Percentiles rank a stretch among this genome's conserved stretches.
phyloP scores from a whole-genome alignment of 805 yeast genomes.

The Wickerhamomyces alni region DNA sequence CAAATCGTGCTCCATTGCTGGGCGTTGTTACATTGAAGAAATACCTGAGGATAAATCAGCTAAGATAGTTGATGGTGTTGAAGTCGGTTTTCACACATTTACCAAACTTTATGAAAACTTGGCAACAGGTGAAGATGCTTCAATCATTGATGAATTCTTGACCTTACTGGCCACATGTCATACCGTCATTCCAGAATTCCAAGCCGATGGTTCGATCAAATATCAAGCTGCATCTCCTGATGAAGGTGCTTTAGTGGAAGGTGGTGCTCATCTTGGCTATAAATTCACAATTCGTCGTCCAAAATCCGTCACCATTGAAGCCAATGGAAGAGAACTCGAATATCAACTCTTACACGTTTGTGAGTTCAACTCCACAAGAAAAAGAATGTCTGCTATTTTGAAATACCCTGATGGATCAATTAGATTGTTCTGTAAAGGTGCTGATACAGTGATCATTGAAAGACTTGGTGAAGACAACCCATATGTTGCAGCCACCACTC shows the following conservation, averaged over 20 bases:
- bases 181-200: constrained; percentile 91
- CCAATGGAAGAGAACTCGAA: constrained; percentile 41
- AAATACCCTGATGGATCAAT: constrained; percentile 92
- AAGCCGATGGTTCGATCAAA: constrained; percentile 59
- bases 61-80: constrained; percentile 70
- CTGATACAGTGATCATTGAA: constrained; percentile 92
- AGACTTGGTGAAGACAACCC: constrained; percentile 68
- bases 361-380: constrained; percentile 95
- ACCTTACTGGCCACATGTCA: constrained; percentile 88
- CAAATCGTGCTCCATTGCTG: constrained; percentile 89
- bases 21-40: constrained; percentile 77
- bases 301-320: constrained; percentile 62
- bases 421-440: constrained; percentile 90
- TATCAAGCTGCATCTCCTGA: constrained; percentile 99
- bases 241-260: constrained; percentile 97
- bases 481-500: constrained; percentile 75
- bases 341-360: constrained; percentile 86
- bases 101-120: constrained; percentile 50
- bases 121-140: constrained; percentile 38
- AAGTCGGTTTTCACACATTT: constrained; percentile 71
- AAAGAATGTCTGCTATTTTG: constrained; percentile 94
- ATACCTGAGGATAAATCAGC: constrained; percentile 89
- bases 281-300: constrained; percentile 84
- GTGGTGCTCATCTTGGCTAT: constrained; percentile 87
- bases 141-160: constrained; percentile 66